Conservation (phyloP, 495 filamentous ascomycete genomes). For the Penicillium turbatum region DNA sequence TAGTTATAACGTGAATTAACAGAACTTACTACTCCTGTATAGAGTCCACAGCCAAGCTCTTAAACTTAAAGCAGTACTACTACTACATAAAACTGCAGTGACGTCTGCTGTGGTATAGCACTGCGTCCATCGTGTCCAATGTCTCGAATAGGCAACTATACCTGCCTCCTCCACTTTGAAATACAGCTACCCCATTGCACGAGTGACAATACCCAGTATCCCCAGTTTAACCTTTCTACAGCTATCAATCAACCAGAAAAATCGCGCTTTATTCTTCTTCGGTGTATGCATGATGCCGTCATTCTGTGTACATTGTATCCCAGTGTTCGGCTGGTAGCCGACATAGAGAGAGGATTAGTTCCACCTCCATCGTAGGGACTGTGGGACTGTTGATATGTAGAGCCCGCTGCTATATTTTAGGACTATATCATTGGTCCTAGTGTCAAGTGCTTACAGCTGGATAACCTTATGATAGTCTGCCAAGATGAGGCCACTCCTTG, state of each 20-base stretch:
- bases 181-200: neutral
- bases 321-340: neutral
- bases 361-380: neutral
- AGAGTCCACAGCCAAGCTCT: neutral
- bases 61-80: too few relatives aligned
- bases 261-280: neutral
- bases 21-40: too few relatives aligned
- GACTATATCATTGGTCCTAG: too few relatives aligned
- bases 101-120: neutral
- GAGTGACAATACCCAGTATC: neutral
- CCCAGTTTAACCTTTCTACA: neutral
- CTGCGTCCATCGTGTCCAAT: neutral
- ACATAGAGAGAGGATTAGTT: neutral
- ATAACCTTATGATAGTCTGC: too few relatives aligned
- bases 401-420: too few relatives aligned
- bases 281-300: neutral
- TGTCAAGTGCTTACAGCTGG: too few relatives aligned
- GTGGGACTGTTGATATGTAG: too few relatives aligned
- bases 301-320: neutral
- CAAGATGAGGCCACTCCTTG: too few relatives aligned
- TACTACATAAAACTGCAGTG: neutral
- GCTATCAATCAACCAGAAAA: neutral
- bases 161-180: neutral
- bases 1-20: too few relatives aligned
- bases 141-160: neutral